A percentile compares a stretch with the other conserved stretches of the same genome.
These are phyloP conservation scores for Colletotrichum australisinense DNA, from an alignment of 2,329 filamentous ascomycete species.

Conservation along the genomic window DNA sequence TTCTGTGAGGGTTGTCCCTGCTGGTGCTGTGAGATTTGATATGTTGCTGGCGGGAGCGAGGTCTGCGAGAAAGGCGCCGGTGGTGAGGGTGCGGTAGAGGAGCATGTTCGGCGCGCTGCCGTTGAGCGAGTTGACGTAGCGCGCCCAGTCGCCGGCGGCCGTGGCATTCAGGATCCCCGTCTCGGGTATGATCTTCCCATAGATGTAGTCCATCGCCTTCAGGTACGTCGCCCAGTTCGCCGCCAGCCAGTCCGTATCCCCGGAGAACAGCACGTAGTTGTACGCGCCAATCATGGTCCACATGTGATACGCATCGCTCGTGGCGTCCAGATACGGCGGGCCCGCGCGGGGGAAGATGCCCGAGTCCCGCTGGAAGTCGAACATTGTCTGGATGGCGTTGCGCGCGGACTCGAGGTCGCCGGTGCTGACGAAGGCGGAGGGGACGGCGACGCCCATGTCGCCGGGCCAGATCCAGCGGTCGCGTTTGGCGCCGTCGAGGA, in stretches of 20 bases:
- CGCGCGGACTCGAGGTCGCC: constrained; percentile 62
- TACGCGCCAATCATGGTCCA: constrained; percentile 65
- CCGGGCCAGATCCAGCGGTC: constrained; percentile 71
- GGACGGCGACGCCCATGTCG: constrained; percentile 68
- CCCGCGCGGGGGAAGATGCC: constrained; percentile 64
- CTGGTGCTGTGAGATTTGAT: constrained; percentile 45
- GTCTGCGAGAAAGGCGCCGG: constrained; percentile 61
- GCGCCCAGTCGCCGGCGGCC: constrained; percentile 61
- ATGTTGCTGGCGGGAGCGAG: constrained; percentile 45
- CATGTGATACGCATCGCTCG: constrained; percentile 48
- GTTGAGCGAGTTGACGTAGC: constrained; percentile 58
- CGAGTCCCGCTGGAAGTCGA: constrained; percentile 53
- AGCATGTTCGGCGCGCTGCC: constrained; percentile 60
- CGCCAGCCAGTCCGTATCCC: constrained; percentile 33
- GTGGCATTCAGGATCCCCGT: constrained; percentile 57
- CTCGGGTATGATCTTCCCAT: constrained; percentile 38
- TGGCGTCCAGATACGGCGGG: constrained; percentile 51
- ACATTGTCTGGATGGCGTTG: constrained; percentile 61
- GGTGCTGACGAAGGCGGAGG: constrained; percentile 64
- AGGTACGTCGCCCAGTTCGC: constrained; percentile 46
- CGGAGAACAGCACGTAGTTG: constrained; percentile 64
- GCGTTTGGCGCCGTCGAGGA: constrained; percentile 66
- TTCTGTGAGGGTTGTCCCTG: constrained; percentile 44
- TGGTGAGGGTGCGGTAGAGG: constrained; percentile 64
- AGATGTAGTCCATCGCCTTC: constrained; percentile 43